A percentile compares a stretch with the other conserved stretches of the same genome.
Conservation (phyloP, 2,329 filamentous ascomycete species). For the Pyricularia pennisetigena region DNA sequence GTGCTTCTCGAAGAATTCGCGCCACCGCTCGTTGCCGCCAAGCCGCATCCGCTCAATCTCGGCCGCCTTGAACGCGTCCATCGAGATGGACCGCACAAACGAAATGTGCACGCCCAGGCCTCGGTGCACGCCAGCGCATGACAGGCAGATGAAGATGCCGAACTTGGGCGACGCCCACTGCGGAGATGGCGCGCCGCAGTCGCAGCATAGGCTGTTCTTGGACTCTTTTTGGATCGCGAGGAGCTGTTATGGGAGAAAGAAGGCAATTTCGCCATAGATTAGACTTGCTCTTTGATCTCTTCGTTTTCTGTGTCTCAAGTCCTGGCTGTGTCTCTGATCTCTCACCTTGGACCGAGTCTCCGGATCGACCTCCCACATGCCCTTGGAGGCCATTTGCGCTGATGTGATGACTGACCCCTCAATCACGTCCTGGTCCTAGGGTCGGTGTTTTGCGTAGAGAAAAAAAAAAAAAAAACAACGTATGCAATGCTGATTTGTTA, state of each 20-base stretch:
- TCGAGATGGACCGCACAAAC: constrained; percentile 93
- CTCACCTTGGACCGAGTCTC: constrained; percentile 89
- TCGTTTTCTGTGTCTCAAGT: background rate
- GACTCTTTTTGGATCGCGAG: constrained; percentile 84
- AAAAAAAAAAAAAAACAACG: background rate
- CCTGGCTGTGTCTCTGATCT: background rate
- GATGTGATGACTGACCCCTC: background rate
- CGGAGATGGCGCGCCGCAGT: constrained; percentile 89
- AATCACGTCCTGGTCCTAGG: background rate
- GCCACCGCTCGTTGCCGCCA: constrained; percentile 84
- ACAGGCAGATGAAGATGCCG: constrained; percentile 96
- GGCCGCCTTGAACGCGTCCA: constrained; percentile 93
- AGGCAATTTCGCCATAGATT: background rate
- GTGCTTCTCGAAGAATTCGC: constrained; percentile 73
- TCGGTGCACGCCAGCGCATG: constrained; percentile 89
- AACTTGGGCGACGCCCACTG: constrained; percentile 99
- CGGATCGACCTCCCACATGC: constrained; percentile 98
- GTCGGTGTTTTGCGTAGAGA: background rate
- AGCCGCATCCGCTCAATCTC: constrained; percentile 92
- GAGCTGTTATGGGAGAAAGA: constrained; percentile 45
- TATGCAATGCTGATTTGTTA: background rate
- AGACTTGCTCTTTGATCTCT: background rate
- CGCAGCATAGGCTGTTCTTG: constrained; percentile 84
- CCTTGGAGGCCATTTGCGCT: constrained; percentile 53
- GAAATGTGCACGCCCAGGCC: constrained; percentile 96